Conservation (phyloP, 1,139 yeast genomes). For the Taphrina pruni region DNA sequence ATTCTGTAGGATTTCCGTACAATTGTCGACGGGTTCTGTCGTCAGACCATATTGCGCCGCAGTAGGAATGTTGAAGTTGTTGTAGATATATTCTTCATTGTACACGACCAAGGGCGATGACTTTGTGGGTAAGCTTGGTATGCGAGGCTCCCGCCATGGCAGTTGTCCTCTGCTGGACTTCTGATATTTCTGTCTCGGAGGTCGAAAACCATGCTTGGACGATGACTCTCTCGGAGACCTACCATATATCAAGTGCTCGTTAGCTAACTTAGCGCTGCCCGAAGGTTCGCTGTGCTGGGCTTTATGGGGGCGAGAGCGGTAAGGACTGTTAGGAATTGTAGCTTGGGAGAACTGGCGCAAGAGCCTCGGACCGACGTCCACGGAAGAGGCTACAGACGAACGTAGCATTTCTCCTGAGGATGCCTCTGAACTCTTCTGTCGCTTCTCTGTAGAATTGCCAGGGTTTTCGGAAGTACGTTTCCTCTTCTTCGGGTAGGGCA, state of each 20-base stretch:
- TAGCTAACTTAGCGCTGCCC: background rate
- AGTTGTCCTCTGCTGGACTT: constrained; percentile 6
- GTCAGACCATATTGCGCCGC: constrained; percentile 30
- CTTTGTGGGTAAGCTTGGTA: background rate
- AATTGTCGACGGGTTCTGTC: constrained; percentile 27
- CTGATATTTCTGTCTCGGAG: background rate
- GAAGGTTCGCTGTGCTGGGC: background rate
- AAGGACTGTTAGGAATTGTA: background rate
- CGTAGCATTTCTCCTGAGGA: constrained; percentile 1
- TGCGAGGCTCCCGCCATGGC: background rate
- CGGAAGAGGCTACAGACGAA: background rate
- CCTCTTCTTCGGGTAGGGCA: constrained; percentile 23
- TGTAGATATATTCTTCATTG: constrained; percentile 35
- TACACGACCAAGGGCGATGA: background rate
- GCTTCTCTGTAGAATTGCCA: background rate
- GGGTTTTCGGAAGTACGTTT: background rate
- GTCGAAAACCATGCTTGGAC: background rate
- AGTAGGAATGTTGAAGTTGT: constrained; percentile 16
- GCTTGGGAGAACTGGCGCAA: background rate
- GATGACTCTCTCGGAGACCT: background rate
- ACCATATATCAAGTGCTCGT: constrained; percentile 1
- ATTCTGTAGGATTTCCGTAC: constrained; percentile 7
- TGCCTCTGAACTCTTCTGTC: background rate
- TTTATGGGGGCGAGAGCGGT: background rate
- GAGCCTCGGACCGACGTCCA: background rate